Percentiles rank a stretch among this genome's conserved stretches.
These are phyloP conservation scores for Claviceps monticola DNA, from an alignment of 2,329 filamentous ascomycete genomes.

Conservation along the genomic window DNA sequence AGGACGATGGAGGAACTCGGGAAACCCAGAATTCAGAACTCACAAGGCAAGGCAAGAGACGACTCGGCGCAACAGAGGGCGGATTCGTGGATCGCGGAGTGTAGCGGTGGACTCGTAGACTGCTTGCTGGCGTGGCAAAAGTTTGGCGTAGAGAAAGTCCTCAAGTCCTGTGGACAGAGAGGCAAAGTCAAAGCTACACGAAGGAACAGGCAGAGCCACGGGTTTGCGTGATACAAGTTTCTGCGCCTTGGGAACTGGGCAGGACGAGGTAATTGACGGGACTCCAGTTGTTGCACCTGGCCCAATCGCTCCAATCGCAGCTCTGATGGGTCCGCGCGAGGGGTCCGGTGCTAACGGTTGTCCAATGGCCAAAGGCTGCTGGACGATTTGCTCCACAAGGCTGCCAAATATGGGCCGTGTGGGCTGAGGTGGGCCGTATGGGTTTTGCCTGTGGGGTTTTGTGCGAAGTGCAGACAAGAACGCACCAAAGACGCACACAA, in stretches of 20 bases:
- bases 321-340: not conserved
- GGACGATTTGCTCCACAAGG: not conserved
- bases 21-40: constrained; percentile 18
- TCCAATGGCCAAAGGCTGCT: constrained; percentile 1
- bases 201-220: constrained; percentile 8
- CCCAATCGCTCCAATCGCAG: not conserved
- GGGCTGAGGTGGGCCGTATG: not conserved
- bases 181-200: constrained; percentile 11
- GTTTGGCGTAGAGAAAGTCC: constrained; percentile 5
- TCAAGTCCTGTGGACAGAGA: constrained; percentile 7
- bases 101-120: constrained; percentile 3
- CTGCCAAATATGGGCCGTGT: not conserved
- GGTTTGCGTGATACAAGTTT: constrained; percentile 13
- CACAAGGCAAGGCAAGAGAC: constrained; percentile 18
- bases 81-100: constrained; percentile 9
- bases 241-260: constrained; percentile 7
- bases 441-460: too few species aligned
- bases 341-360: not conserved
- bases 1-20: constrained; percentile 1
- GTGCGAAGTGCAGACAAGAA: too few species aligned
- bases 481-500: too few species aligned
- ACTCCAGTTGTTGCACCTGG: not conserved
- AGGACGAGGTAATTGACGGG: constrained; percentile 6
- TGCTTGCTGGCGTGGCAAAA: constrained; percentile 8
- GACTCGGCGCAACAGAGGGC: constrained; percentile 10